A percentile compares a stretch with the other conserved stretches of the same genome.
Conservation (phyloP, 192 early-diverging fungal species). For the Podila verticillata region DNA sequence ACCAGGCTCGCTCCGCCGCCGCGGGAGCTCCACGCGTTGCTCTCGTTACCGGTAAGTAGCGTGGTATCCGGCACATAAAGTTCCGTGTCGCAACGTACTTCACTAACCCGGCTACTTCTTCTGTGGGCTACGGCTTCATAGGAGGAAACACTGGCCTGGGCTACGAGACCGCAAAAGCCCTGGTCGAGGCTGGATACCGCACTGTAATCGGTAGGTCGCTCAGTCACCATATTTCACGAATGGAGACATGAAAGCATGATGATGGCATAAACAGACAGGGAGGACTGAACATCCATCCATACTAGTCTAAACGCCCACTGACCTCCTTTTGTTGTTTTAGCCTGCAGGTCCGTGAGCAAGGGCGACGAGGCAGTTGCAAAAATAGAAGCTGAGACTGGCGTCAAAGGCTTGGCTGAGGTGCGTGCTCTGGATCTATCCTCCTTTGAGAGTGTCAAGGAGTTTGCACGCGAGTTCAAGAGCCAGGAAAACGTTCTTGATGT, state of each 20-base stretch:
- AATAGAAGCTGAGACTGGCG: conserved; percentile 41
- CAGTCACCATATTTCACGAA: neutral
- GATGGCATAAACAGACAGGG: neutral
- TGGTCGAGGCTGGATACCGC: conserved; percentile 63
- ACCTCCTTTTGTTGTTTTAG: conserved; percentile 15
- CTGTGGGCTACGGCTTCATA: neutral
- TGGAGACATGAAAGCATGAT: neutral
- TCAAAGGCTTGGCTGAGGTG: conserved; percentile 7
- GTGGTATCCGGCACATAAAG: neutral
- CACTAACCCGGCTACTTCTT: neutral
- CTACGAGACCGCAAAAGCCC: conserved; percentile 62
- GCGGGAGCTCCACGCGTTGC: conserved; percentile 25
- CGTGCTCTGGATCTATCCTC: conserved; percentile 59
- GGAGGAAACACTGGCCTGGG: conserved; percentile 72
- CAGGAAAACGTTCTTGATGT: conserved; percentile 19
- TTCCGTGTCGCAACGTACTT: neutral
- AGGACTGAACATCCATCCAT: too few species aligned
- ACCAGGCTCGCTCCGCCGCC: conserved; percentile 7
- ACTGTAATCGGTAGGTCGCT: conserved; percentile 53
- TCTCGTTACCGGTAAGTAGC: conserved; percentile 29
- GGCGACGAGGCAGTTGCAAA: conserved; percentile 31
- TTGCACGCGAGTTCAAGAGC: conserved; percentile 42
- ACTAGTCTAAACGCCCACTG: neutral
- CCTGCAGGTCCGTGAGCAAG: conserved; percentile 31
- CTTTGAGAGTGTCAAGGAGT: conserved; percentile 55